These are phyloP conservation scores for Coemansia sp. DNA, from an alignment of 192 early-diverging fungal species.

Conservation along the genomic window DNA sequence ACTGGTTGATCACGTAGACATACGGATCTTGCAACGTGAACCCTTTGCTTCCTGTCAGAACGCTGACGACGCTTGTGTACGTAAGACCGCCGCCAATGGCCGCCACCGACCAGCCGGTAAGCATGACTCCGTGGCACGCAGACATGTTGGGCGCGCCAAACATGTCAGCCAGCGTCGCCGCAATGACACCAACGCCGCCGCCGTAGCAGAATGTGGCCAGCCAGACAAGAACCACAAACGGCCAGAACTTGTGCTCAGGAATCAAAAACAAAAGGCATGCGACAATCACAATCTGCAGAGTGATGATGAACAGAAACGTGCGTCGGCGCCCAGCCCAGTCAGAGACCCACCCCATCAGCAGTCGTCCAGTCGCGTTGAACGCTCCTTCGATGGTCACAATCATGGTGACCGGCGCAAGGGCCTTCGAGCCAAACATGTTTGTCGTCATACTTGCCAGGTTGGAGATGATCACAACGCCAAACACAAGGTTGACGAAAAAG, in stretches of 20 bases:
- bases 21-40: conserved; percentile 56
- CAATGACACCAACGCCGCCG: conserved; percentile 74
- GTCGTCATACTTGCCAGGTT: conserved; percentile 63
- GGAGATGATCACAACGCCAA: conserved; percentile 65
- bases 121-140: conserved; percentile 71
- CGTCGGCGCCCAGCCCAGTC: conserved; percentile 65
- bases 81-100: conserved; percentile 72
- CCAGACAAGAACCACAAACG: conserved; percentile 64
- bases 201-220: conserved; percentile 71
- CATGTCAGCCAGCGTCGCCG: conserved; percentile 74
- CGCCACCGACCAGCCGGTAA: conserved; percentile 74
- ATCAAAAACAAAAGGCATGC: conserved; percentile 61
- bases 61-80: conserved; percentile 64
- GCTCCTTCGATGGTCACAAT: conserved; percentile 64
- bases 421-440: conserved; percentile 56
- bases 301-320: conserved; percentile 64
- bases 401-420: conserved; percentile 29
- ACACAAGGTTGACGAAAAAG: conserved; percentile 65
- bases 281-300: conserved; percentile 62
- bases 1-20: conserved; percentile 64
- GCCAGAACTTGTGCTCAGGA: conserved; percentile 57
- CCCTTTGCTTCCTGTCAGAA: conserved; percentile 35
- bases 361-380: conserved; percentile 61
- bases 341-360: conserved; percentile 60
- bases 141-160: conserved; percentile 80